phyloP scores from a whole-genome alignment of 2,329 filamentous ascomycete genomes.

The Sporothrix mexicana region DNA sequence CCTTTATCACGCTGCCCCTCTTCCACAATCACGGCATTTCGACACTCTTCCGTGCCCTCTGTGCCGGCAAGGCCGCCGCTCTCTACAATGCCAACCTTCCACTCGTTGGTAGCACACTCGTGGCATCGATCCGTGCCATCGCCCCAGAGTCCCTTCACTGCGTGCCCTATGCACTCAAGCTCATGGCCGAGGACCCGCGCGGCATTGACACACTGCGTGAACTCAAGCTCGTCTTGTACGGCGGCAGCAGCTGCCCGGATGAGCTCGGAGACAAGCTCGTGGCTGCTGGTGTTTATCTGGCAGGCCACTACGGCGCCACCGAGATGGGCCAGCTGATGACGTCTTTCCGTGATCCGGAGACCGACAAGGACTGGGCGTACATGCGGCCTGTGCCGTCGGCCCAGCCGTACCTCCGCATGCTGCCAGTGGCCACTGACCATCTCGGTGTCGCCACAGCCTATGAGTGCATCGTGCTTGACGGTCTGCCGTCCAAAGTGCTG shows the following conservation, averaged over 20 bases:
- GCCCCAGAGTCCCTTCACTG: constrained; percentile 60
- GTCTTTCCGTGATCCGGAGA: constrained; percentile 55
- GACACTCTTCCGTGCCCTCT: constrained; percentile 59
- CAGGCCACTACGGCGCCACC: constrained; percentile 65
- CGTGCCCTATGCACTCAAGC: constrained; percentile 69
- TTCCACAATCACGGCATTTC: constrained; percentile 66
- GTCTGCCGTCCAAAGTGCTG: constrained; percentile 47
- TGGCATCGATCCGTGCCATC: constrained; percentile 52
- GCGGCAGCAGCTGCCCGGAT: constrained; percentile 64
- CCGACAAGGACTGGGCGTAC: constrained; percentile 67
- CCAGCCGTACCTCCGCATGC: constrained; percentile 46
- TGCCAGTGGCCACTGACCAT: constrained; percentile 43
- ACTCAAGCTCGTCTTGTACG: constrained; percentile 61
- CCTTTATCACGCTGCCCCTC: constrained; percentile 62
- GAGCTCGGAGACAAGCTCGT: constrained; percentile 62
- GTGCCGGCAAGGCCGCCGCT: constrained; percentile 56
- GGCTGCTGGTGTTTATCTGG: constrained; percentile 58
- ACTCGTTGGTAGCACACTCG: constrained; percentile 49
- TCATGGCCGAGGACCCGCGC: constrained; percentile 63
- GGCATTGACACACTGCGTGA: constrained; percentile 56
- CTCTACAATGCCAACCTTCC: constrained; percentile 62
- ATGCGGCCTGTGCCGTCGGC: constrained; percentile 50
- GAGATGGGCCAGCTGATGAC: constrained; percentile 69
- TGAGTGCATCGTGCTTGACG: constrained; percentile 48
- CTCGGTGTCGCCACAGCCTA: constrained; percentile 39